Evolutionary conservation across 2,329 filamentous ascomycete genomes (phyloP).

Genomic region (Sphaerulina vaccinii): DNA sequence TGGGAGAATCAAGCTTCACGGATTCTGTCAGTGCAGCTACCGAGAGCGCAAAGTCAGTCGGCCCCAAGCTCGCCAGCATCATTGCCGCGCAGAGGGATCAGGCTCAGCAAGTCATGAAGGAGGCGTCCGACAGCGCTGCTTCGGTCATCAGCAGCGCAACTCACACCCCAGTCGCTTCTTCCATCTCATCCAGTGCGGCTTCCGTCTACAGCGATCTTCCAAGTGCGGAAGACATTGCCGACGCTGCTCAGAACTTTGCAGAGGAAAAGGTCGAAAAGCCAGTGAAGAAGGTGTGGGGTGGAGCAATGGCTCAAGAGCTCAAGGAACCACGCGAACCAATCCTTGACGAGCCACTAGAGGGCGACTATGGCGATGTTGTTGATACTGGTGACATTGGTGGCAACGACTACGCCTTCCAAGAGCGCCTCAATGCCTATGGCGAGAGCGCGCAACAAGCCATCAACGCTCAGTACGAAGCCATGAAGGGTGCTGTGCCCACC

Average conservation of each 20-base stretch:
- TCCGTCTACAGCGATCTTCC: slow-evolving; percentile 20
- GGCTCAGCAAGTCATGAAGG: slow-evolving; percentile 22
- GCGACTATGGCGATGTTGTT: slow-evolving; percentile 39
- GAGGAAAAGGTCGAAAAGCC: too few relatives aligned
- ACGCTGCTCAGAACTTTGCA: slow-evolving; percentile 19
- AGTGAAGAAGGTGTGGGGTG: slow-evolving; percentile 54
- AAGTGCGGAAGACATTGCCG: slow-evolving; percentile 19
- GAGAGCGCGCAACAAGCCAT: slow-evolving; percentile 56
- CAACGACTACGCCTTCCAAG: slow-evolving; percentile 51
- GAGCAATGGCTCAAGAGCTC: slow-evolving; percentile 54
- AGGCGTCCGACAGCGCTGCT: slow-evolving; percentile 18
- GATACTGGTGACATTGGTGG: slow-evolving; percentile 39
- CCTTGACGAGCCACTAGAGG: too few relatives aligned
- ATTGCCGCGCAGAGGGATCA: slow-evolving; percentile 25
- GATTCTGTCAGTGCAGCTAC: slow-evolving; percentile 33
- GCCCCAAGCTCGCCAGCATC: slow-evolving; percentile 27
- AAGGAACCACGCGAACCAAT: slow-evolving; percentile 49
- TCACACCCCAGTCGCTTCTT: slow-evolving; percentile 14
- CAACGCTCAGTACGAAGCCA: slow-evolving; percentile 56
- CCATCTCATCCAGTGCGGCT: slow-evolving; percentile 24
- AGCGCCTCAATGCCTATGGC: slow-evolving; percentile 52
- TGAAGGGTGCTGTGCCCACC: slow-evolving; percentile 46
- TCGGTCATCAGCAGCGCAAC: slow-evolving; percentile 16
- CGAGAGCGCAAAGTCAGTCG: slow-evolving; percentile 16
- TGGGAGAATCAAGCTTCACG: slow-evolving; percentile 25